Evolutionary conservation across 352 stramenopile species (phyloP), one percentile per base, ranked within the genome.

Genomic region (Pythium rishiriense): DNA sequence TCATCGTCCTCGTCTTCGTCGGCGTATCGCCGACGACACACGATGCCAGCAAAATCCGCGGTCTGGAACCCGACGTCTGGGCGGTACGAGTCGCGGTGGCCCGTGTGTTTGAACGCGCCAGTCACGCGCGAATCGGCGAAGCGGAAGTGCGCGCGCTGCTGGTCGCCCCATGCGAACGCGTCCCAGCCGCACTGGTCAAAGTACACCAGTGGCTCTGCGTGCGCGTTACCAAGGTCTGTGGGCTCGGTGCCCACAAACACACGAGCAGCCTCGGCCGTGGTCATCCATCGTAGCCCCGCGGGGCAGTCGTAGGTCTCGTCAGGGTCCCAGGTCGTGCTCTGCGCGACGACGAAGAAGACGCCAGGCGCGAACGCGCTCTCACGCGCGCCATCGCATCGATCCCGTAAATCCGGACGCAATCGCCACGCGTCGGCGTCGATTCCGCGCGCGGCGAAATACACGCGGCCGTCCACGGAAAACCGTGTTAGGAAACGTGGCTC

Each of bases 111-210:
- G 66, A 85, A 96, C 6, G 85, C 85, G 9, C 85, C 87, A 4
- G 86, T 98, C 25, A 46, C 55, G 60, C 55, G 57, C 17, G 88
- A 97, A 68, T 98, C 91, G 3, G 85, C 77, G 48, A 97, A 95
- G 29, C 89, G 81, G 68, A 98, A 96, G 49, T 90, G 79, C 31
- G 68, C 69, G 28, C 91, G 74, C 19, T n/a, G 47, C 29, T 68
- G 61, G 33, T 82, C 78, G 47, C 87, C 82, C 81, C 84, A 97
- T 15, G 67, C 56, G 57, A 85, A 96, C 15, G 76, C 88, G 4
- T 70, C 42, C 91, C 91, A 98, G 22, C 87, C 91, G 62, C 91
- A 98, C 59, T 96, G 72, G 26, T 79, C 72, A 52, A 81, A 95
- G 72, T 97, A 98, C 43, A 81, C 85, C 24, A 80, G 64, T 33